Percentiles rank a stretch among this genome's conserved stretches.
Conservation (phyloP, 1,284 basidiomycete species). For the Exobasidium rhododendri region DNA sequence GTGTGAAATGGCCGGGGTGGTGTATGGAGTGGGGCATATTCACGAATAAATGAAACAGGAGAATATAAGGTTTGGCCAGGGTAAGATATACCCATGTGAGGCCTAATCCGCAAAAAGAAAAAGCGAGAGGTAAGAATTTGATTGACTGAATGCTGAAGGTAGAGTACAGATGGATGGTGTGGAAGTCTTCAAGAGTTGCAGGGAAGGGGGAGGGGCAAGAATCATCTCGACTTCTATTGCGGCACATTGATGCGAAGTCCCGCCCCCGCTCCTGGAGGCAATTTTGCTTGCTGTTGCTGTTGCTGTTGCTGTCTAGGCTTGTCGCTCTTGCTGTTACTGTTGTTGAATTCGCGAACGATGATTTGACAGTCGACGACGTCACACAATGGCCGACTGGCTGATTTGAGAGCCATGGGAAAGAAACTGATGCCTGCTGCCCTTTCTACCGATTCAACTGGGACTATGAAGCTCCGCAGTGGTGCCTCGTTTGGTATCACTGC, state of each 20-base stretch:
- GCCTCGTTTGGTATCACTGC: slow-evolving; percentile 49
- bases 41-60: too few relatives aligned
- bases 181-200: too few relatives aligned
- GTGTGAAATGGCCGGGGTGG: too few relatives aligned
- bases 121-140: too few relatives aligned
- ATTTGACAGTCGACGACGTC: slow-evolving; percentile 44
- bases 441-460: slow-evolving; percentile 81
- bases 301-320: slow-evolving; percentile 8
- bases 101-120: too few relatives aligned
- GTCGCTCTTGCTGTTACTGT: background rate
- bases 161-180: too few relatives aligned
- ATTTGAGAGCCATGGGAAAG: slow-evolving; percentile 80
- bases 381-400: slow-evolving; percentile 80
- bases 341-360: slow-evolving; percentile 43
- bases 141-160: too few relatives aligned
- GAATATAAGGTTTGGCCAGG: too few relatives aligned
- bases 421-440: slow-evolving; percentile 81
- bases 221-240: too few relatives aligned
- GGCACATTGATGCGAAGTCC: background rate
- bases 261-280: background rate
- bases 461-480: slow-evolving; percentile 39
- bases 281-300: slow-evolving; percentile 5
- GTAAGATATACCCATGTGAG: too few relatives aligned
- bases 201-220: too few relatives aligned
- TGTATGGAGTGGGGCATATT: too few relatives aligned